phyloP scores from a whole-genome alignment of 768 basidiomycete genomes.

The Leccinum rimulosum region DNA sequence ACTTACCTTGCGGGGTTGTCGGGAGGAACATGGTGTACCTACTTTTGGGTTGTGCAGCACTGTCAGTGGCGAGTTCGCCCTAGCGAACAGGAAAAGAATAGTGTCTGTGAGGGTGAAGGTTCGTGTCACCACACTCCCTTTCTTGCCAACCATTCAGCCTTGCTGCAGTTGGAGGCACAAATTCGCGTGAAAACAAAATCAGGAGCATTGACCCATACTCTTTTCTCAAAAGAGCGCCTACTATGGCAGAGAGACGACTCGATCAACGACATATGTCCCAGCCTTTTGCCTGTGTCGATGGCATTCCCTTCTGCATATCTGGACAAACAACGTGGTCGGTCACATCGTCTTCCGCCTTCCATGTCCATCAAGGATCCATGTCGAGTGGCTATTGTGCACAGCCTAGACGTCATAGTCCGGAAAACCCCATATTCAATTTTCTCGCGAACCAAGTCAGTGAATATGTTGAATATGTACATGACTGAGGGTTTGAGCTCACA shows the following conservation, averaged over 20 bases:
- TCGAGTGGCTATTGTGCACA: slow-evolving; percentile 25
- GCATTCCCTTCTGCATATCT: slow-evolving; percentile 29
- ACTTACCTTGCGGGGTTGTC: slow-evolving; percentile 30
- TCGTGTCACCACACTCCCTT: neutral
- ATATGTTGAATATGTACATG: neutral
- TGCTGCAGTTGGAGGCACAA: slow-evolving; percentile 25
- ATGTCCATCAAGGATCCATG: slow-evolving; percentile 26
- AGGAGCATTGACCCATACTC: slow-evolving; percentile 5
- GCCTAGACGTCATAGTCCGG: slow-evolving; percentile 25
- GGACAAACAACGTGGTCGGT: slow-evolving; percentile 20
- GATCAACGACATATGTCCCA: slow-evolving; percentile 20
- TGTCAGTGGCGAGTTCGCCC: slow-evolving; percentile 29
- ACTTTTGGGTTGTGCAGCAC: slow-evolving; percentile 31
- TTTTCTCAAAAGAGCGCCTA: slow-evolving; percentile 25
- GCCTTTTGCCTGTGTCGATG: slow-evolving; percentile 29
- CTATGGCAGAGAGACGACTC: slow-evolving; percentile 23
- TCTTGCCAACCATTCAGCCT: neutral
- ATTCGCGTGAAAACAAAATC: slow-evolving; percentile 17
- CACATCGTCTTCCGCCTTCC: slow-evolving; percentile 30
- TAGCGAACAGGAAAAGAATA: slow-evolving; percentile 24
- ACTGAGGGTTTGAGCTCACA: slow-evolving; percentile 2
- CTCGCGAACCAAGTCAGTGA: slow-evolving; percentile 21
- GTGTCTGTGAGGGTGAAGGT: slow-evolving; percentile 30
- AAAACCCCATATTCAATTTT: slow-evolving; percentile 21
- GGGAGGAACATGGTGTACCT: slow-evolving; percentile 29